phyloP scores from a whole-genome alignment of 1,139 yeast genomes.

The Sugiyamaella neomexicana region DNA sequence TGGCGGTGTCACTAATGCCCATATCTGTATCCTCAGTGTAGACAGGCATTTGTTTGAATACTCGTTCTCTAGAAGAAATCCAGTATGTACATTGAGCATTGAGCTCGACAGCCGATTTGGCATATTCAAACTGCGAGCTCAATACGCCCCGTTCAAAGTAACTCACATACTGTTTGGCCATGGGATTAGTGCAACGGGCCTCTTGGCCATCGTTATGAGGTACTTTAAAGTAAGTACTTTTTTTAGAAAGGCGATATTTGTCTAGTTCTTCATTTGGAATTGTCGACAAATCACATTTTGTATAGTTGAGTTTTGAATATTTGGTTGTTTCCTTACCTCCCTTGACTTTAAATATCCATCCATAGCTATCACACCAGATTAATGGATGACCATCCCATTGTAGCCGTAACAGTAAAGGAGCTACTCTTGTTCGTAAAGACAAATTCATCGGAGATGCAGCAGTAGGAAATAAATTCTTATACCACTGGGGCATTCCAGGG shows the following conservation, averaged over 20 bases:
- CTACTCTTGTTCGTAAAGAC: constrained; percentile 69
- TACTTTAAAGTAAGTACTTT: constrained; percentile 54
- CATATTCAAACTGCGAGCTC: constrained; percentile 69
- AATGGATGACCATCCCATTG: constrained; percentile 87
- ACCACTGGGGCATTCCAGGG: constrained; percentile 96
- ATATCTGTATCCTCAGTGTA: constrained; percentile 42
- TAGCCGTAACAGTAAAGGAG: constrained; percentile 73
- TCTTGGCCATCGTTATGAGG: constrained; percentile 89
- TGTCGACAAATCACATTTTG: constrained; percentile 42
- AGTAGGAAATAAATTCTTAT: constrained; percentile 64
- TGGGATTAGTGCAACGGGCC: constrained; percentile 71
- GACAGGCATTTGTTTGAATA: constrained; percentile 82
- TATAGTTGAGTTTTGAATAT: constrained; percentile 56
- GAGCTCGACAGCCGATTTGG: constrained; percentile 72
- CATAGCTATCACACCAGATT: constrained; percentile 72
- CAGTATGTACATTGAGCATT: constrained; percentile 87
- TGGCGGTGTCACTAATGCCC: constrained; percentile 36
- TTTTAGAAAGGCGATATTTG: constrained; percentile 26
- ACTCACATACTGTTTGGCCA: constrained; percentile 72
- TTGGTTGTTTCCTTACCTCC: constrained; percentile 37
- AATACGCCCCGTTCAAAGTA: constrained; percentile 74
- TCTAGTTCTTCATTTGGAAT: constrained; percentile 35
- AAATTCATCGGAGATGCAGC: constrained; percentile 52
- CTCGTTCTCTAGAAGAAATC: constrained; percentile 87
- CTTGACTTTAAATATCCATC: constrained; percentile 83